Percentiles rank a stretch among this genome's conserved stretches.
Conservation (phyloP, 495 filamentous ascomycete species). For the Penicillium mononematosum region DNA sequence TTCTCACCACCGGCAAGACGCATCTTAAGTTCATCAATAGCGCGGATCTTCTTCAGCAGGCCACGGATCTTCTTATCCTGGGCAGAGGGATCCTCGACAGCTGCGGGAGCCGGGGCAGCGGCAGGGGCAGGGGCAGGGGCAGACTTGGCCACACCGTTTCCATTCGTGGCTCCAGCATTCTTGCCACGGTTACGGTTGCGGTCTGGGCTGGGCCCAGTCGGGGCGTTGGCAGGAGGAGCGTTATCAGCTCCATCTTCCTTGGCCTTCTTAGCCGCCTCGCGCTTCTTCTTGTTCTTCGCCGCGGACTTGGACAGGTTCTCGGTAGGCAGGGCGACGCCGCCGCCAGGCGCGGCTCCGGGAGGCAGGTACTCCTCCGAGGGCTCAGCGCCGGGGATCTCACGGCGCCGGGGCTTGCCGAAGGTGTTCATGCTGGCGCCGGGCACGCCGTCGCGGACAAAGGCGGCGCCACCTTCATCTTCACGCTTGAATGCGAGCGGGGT, state of each 20-base stretch:
- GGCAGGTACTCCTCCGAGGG: constrained; percentile 59
- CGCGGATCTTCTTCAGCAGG: constrained; percentile 92
- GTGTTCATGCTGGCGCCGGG: constrained; percentile 65
- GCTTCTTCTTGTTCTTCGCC: constrained; percentile 98
- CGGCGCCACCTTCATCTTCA: constrained; percentile 93
- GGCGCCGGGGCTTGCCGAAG: constrained; percentile 69
- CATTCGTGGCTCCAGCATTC: constrained; percentile 34
- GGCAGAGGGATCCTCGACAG: constrained; percentile 38
- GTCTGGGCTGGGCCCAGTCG: constrained; percentile 48
- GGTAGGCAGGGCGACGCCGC: constrained; percentile 60
- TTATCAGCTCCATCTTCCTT: constrained; percentile 67
- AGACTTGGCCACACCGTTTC: constrained; percentile 20
- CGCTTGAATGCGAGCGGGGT: constrained; percentile 96
- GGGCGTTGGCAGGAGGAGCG: constrained; percentile 59
- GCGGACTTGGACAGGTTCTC: constrained; percentile 81
- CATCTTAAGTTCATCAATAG: constrained; percentile 98
- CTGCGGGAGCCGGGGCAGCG: constrained; percentile 28
- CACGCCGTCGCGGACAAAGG: constrained; percentile 78
- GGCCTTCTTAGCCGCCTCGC: constrained; percentile 83
- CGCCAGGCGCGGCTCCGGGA: constrained; percentile 67
- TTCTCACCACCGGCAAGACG: constrained; percentile 90
- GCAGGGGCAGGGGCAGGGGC: constrained; percentile 18
- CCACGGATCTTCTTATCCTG: constrained; percentile 88
- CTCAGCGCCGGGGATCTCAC: constrained; percentile 79
- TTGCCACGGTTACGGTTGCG: constrained; percentile 40